Base-by-base conservation (phyloP, 2,329 filamentous ascomycete genomes). In the Chaetomium strumarium region DNA sequence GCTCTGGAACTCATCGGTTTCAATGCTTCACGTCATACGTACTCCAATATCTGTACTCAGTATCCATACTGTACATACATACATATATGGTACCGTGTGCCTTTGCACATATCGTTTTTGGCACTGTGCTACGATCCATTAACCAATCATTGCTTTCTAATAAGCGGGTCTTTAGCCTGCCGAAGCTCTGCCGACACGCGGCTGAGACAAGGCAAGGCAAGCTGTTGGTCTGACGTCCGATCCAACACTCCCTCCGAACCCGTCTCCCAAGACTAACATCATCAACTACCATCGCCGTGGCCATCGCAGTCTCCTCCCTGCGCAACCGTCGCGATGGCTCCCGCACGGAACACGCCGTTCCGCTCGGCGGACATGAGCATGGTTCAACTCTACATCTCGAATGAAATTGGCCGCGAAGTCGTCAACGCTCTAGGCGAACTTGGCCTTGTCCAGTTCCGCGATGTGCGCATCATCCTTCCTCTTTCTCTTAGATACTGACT, bases 321-420 rank as follows among this genome's bases (percentile, higher is more conserved):
- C 46, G 50, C 36, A 39, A 53, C 49, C 40, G 51, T 38, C 48
- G 57, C 57, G 59, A 86, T 86, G 83, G 81, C 81, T 72, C 76
- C 79, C 62, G 73, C 76, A 70, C 75, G 89, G 75, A 90, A 97
- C 76, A 96, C 91, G 73, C 88, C 96, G 78, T 97, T 99, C 85
- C 92, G 95, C 81, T 99, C 93, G 70, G 89, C 90, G 88, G 89
- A 96, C 74, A 99, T 99, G 93, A 96, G 90, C 80, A 86, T 99
- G 86, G 95, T 95, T 67, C 93, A 99, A 84, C 86, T 99, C 67
- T 99, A 97, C 75, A 95, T 99, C 66, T 90, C 93, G 67, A 97
- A 96, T 70, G 93, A 99, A 79, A 97, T 99, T 64, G 92, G 93
- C 64, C 85, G 93, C 68, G 95, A 99, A 76, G 92, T 96, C 64